Percentiles rank a stretch among this genome's conserved stretches.
These are phyloP conservation scores for Fagus sylvatica DNA, from an alignment of 306 rosid species.

Conservation along the genomic window DNA sequence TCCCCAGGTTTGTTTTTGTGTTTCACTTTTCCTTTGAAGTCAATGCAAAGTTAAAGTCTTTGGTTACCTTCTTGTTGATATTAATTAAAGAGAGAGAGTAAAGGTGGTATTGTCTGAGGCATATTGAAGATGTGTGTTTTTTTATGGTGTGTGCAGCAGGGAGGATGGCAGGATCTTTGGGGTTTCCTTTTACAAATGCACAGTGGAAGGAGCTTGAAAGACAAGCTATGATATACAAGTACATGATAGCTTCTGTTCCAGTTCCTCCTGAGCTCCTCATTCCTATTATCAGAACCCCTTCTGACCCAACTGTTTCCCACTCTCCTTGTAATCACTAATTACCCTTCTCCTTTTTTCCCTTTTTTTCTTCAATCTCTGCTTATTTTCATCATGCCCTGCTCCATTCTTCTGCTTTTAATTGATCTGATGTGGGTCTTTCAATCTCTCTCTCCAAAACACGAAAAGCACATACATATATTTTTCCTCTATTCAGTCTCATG, in stretches of 20 bases:
- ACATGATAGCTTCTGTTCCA: slow-evolving; percentile 75
- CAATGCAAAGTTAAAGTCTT: not conserved
- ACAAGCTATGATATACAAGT: slow-evolving; percentile 86
- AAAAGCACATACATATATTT: not conserved
- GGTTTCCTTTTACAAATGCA: slow-evolving; percentile 70
- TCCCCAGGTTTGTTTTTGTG: slow-evolving; percentile 47
- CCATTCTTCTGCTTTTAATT: not conserved
- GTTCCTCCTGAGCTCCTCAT: slow-evolving; percentile 69
- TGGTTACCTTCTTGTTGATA: not conserved
- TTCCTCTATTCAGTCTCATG: not conserved
- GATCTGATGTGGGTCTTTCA: not conserved
- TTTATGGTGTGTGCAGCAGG: slow-evolving; percentile 32
- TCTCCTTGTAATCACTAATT: slow-evolving; percentile 42
- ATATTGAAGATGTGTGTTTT: slow-evolving; percentile 19
- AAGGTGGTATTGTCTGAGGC: slow-evolving; percentile 22
- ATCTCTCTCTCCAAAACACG: not conserved
- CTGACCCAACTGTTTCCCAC: slow-evolving; percentile 27
- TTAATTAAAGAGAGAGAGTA: slow-evolving; percentile 16
- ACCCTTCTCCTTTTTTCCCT: not conserved
- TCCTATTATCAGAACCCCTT: slow-evolving; percentile 1
- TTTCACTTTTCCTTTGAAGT: not conserved
- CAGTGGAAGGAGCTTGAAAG: slow-evolving; percentile 86
- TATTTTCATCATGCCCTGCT: not conserved
- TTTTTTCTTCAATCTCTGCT: not conserved
- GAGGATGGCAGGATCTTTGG: slow-evolving; percentile 56